Conservation (phyloP, 768 basidiomycete genomes). For the Tubosaeta brunneosetosa region DNA sequence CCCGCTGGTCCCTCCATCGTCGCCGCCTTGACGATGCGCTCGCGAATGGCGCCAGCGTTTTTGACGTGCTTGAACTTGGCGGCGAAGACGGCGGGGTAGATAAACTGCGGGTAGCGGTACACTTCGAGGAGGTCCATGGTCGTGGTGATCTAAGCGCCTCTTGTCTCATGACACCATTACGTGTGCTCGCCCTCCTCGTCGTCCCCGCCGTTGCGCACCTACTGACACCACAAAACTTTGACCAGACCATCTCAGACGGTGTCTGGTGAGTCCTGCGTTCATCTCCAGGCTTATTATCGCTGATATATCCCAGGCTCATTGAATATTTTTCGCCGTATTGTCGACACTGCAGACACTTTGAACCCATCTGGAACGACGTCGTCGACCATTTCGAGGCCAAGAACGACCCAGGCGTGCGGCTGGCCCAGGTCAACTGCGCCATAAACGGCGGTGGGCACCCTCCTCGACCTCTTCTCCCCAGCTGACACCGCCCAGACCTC, state of each 20-base stretch:
- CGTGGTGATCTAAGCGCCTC: neutral
- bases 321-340: constrained; percentile 87
- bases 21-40: constrained; percentile 68
- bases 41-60: constrained; percentile 58
- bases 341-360: constrained; percentile 71
- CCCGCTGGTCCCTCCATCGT: constrained; percentile 55
- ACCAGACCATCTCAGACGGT: constrained; percentile 47
- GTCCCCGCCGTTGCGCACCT: constrained; percentile 25
- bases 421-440: constrained; percentile 82
- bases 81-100: constrained; percentile 41
- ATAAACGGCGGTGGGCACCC: constrained; percentile 63
- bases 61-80: constrained; percentile 64
- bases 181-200: constrained; percentile 27
- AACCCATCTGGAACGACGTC: constrained; percentile 77
- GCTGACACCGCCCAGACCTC: constrained; percentile 50
- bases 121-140: constrained; percentile 45
- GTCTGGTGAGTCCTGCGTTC: constrained; percentile 43
- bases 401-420: constrained; percentile 38
- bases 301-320: neutral
- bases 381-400: constrained; percentile 47
- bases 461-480: no score
- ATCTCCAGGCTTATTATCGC: no score
- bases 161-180: neutral
- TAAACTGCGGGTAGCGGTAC: constrained; percentile 52
- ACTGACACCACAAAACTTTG: constrained; percentile 60